A percentile compares a stretch with the other conserved stretches of the same genome.
phyloP scores from a whole-genome alignment of 1,284 basidiomycete genomes.

The Puccinia horiana region DNA sequence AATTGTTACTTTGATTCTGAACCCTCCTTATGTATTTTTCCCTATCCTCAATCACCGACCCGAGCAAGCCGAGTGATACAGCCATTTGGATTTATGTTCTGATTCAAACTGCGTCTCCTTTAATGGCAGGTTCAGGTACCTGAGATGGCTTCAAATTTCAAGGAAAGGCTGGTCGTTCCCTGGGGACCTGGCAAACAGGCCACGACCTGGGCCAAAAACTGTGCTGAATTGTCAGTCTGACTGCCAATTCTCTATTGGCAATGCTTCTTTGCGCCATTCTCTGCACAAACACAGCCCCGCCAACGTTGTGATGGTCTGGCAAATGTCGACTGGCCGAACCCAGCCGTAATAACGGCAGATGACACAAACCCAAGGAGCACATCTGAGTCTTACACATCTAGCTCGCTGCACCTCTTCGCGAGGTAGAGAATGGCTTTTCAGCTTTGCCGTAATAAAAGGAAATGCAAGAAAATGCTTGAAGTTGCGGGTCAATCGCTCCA shows the following conservation, averaged over 20 bases:
- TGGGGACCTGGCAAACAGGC: not conserved
- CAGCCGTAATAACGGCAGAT: not conserved
- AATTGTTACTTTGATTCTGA: not conserved
- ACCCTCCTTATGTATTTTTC: constrained; percentile 11
- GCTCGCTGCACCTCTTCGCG: too few species aligned
- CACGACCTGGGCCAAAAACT: not conserved
- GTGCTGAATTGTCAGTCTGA: not conserved
- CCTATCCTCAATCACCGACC: not conserved
- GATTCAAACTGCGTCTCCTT: not conserved
- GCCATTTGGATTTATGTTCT: not conserved
- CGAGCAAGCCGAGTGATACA: not conserved
- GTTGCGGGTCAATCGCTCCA: too few species aligned
- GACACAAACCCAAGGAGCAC: not conserved
- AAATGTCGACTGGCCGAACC: not conserved
- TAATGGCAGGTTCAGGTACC: not conserved
- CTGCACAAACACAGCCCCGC: not conserved
- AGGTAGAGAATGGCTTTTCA: too few species aligned
- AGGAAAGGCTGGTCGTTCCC: constrained; percentile 7
- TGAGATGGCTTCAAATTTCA: not conserved
- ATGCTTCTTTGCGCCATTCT: not conserved
- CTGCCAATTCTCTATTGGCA: not conserved
- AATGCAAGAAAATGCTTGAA: too few species aligned
- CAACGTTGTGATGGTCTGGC: not conserved
- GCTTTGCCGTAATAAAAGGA: too few species aligned
- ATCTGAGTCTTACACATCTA: not conserved